A percentile compares a stretch with the other conserved stretches of the same genome.
Evolutionary conservation across 129 eudicot species (phyloP).

Genomic region (Erigeron canadensis): DNA sequence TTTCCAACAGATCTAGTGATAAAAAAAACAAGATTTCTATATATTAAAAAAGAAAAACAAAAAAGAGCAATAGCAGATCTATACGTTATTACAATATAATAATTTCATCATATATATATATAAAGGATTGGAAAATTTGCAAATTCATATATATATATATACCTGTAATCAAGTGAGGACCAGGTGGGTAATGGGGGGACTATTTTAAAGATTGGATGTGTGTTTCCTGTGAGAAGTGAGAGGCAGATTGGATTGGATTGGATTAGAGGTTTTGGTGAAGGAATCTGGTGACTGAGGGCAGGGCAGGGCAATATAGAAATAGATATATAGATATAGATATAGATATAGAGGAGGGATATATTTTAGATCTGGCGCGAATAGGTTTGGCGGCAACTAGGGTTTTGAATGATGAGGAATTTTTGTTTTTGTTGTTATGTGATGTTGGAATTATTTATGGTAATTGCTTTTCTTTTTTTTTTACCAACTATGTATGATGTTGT

Average conservation of each 20-base stretch:
- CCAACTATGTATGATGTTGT: too few relatives aligned
- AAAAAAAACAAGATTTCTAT: too few relatives aligned
- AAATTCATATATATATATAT: conserved; percentile 9
- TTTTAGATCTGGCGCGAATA: conserved; percentile 49
- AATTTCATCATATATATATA: neutral
- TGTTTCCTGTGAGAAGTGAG: neutral
- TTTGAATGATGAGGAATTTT: conserved; percentile 13
- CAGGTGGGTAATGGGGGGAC: too few relatives aligned
- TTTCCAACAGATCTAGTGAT: too few relatives aligned
- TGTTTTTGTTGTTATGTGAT: neutral
- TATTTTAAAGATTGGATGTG: neutral
- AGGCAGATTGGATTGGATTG: conserved; percentile 5
- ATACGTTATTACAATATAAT: neutral
- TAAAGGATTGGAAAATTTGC: neutral
- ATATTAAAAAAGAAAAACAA: too few relatives aligned
- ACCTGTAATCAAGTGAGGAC: too few relatives aligned
- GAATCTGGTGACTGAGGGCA: neutral
- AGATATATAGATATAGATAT: neutral
- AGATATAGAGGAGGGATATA: neutral
- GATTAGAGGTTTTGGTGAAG: conserved; percentile 7
- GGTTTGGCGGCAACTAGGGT: conserved; percentile 66
- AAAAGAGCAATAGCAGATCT: conserved; percentile 6
- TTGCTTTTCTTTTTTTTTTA: too few relatives aligned
- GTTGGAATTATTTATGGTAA: neutral
- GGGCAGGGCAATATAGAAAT: too few relatives aligned